These are phyloP conservation scores for Mycosarcoma maydis DNA, from an alignment of 1,284 basidiomycete species.

Conservation along the genomic window DNA sequence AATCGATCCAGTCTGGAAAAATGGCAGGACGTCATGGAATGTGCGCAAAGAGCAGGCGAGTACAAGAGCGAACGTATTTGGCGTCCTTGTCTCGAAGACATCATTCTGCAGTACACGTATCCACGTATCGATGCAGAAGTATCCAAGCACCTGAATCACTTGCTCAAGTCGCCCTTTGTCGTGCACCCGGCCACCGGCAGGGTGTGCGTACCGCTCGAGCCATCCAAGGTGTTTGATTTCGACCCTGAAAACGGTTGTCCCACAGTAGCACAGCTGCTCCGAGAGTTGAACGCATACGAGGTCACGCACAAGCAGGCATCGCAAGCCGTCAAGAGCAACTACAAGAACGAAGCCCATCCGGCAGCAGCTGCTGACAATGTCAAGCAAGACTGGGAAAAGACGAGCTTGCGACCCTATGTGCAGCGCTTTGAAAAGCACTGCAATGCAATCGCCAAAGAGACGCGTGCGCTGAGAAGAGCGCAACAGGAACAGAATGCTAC, in stretches of 20 bases:
- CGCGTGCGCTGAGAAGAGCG: constrained; percentile 16
- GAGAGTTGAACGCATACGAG: constrained; percentile 76
- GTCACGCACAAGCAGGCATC: constrained; percentile 65
- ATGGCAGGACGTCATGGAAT: constrained; percentile 75
- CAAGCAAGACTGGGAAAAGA: constrained; percentile 71
- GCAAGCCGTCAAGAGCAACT: constrained; percentile 36
- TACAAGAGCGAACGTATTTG: constrained; percentile 53
- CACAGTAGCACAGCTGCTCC: constrained; percentile 82
- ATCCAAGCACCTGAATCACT: constrained; percentile 94
- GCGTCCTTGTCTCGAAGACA: constrained; percentile 74
- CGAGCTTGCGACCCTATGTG: constrained; percentile 82
- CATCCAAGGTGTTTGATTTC: constrained; percentile 80
- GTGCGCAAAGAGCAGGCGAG: constrained; percentile 62
- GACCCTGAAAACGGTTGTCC: constrained; percentile 82
- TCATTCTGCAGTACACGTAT: constrained; percentile 93
- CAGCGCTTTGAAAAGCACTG: constrained; percentile 85
- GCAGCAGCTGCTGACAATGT: constrained; percentile 45
- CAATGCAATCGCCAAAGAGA: constrained; percentile 44
- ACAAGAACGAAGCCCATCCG: constrained; percentile 14
- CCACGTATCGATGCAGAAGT: constrained; percentile 96
- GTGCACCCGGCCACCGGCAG: constrained; percentile 95
- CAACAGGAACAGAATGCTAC: constrained; percentile 42
- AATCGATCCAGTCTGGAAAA: constrained; percentile 74
- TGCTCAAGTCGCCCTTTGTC: constrained; percentile 97
- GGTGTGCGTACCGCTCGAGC: constrained; percentile 92